Evolutionary conservation across 352 stramenopile species (phyloP), one percentile per base, ranked within the genome.

Genomic region (Globisporangium paddicum): DNA sequence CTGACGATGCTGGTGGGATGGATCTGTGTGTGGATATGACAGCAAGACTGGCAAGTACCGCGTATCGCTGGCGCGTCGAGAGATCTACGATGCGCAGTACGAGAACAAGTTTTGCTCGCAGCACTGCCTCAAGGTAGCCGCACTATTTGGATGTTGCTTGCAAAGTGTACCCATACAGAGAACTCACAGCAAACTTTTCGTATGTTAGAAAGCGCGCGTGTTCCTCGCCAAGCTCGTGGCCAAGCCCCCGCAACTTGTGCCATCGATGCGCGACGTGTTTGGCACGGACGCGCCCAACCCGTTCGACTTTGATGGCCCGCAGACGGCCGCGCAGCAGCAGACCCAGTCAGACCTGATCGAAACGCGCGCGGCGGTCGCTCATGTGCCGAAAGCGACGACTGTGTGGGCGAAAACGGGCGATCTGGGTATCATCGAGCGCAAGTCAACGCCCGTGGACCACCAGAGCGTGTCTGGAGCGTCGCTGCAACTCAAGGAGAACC

Each of bases 31-130:
- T 59, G 28, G 44, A 2, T 21, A 28, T 8, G 25, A 21, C 48
- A 94, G 84, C 35, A 79, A 85, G 28, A 60, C 56, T 3, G 75
- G 72, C 51, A 92, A 90, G 60, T 87, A 79, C 38, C 86, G 86
- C 32, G 66, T 95, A 28, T 95, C 86, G 18, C 62, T 93, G 50
- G 69, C 71, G 52, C 75, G 81, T 35, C 76, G 82, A 41, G 75
- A 89, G 67, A 91, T 95, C 60, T 93, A 95, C 63, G 79, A 89
- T 30, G 79, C 82, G n/a, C 61, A 79, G 11, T 76, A 79, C 21
- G 86, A 95, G 64, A 86, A 86, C 41, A 75, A 95, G 60, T 95
- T 95, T 37, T 95, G 86, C 68, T 90, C 79, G 1, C 58, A 75
- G 37, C 64, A 75, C 8, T 95, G 86, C 55, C 60, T 79, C 7